phyloP scores from a whole-genome alignment of 257 asterid genomes.

The Ophiorrhiza pumila region DNA sequence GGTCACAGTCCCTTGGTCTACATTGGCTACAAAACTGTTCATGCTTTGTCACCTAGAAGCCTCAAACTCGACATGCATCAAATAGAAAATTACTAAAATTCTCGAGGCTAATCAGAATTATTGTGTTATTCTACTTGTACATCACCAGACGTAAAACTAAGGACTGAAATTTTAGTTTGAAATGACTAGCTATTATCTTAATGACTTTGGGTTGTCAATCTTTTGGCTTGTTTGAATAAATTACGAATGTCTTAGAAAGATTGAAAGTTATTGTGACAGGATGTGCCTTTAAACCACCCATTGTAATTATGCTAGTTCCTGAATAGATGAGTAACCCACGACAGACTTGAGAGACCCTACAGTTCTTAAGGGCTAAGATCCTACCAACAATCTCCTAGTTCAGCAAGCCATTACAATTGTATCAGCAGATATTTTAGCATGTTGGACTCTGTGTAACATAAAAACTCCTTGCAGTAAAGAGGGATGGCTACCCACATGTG shows the following conservation, averaged over 20 bases:
- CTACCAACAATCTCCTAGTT: neutral
- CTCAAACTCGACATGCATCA: neutral
- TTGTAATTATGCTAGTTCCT: neutral
- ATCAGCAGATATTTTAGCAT: neutral
- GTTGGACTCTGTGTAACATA: neutral
- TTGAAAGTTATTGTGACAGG: neutral
- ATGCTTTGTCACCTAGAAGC: neutral
- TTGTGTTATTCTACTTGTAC: neutral
- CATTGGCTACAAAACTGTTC: neutral
- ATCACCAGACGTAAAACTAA: neutral
- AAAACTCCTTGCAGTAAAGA: neutral
- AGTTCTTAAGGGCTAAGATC: neutral
- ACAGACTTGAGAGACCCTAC: neutral
- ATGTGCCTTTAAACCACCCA: neutral
- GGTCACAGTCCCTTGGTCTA: neutral
- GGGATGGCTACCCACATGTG: neutral
- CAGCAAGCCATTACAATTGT: neutral
- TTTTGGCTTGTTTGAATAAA: neutral
- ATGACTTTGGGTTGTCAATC: neutral
- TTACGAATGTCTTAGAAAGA: neutral
- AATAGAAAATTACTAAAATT: neutral
- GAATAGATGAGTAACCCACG: neutral
- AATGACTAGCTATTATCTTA: neutral
- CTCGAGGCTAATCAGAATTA: neutral
- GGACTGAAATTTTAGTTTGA: neutral